phyloP scores from a whole-genome alignment of 345 rosid species.

The Mercurialis annua region DNA sequence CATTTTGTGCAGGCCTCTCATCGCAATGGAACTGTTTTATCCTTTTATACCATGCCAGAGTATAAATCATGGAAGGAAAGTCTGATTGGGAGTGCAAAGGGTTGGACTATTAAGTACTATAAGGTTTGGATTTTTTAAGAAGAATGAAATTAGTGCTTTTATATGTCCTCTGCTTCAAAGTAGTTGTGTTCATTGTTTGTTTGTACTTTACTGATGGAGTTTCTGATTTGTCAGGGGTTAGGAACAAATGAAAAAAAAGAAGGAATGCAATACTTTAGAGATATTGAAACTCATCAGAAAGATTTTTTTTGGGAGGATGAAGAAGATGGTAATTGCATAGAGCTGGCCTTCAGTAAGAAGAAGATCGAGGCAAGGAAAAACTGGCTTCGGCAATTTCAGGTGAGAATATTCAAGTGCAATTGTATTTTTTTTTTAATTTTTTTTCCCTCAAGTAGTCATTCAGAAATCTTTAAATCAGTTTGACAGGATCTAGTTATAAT shows the following conservation, averaged over 20 bases:
- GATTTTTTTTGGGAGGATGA: slow-evolving; percentile 84
- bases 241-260: slow-evolving; percentile 80
- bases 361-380: slow-evolving; percentile 92
- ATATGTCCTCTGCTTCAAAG: neutral
- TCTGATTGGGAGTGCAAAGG: slow-evolving; percentile 53
- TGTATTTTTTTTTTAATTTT: neutral
- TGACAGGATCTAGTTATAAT: neutral
- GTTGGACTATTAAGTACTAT: slow-evolving; percentile 91
- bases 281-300: slow-evolving; percentile 63
- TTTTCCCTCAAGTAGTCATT: neutral
- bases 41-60: slow-evolving; percentile 94
- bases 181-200: neutral
- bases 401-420: slow-evolving; percentile 17
- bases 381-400: slow-evolving; percentile 90
- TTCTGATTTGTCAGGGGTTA: slow-evolving; percentile 59
- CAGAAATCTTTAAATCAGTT: neutral
- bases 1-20: slow-evolving; percentile 56
- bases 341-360: slow-evolving; percentile 96
- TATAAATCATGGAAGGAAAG: slow-evolving; percentile 85
- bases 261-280: slow-evolving; percentile 68
- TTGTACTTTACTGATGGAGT: neutral
- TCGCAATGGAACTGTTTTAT: slow-evolving; percentile 39
- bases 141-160: neutral
- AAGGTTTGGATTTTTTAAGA: slow-evolving; percentile 55
- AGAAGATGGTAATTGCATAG: slow-evolving; percentile 84